Conservation (phyloP, 139 green algal species). For the Haematococcus lacustris region DNA sequence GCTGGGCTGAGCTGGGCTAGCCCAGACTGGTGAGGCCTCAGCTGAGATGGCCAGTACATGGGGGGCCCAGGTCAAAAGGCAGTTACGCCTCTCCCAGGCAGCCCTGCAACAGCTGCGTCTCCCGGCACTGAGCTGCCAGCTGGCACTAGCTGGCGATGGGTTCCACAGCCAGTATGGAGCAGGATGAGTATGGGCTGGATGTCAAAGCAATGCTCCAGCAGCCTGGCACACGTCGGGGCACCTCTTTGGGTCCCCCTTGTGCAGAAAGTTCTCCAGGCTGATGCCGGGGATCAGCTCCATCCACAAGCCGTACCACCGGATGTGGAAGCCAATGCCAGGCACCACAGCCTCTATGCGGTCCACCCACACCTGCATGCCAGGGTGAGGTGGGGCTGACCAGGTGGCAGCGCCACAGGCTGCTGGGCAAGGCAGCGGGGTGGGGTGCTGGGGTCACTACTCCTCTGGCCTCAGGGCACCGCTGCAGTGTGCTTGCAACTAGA, state of each 20-base stretch:
- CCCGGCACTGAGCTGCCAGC: too few relatives aligned
- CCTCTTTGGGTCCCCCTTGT: conserved; percentile 22
- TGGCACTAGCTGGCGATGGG: too few relatives aligned
- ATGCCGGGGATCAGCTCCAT: conserved; percentile 33
- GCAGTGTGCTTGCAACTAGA: neutral
- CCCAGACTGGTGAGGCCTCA: too few relatives aligned
- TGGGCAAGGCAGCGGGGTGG: neutral
- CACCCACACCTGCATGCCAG: conserved; percentile 19
- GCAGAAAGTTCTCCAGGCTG: conserved; percentile 39
- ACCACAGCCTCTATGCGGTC: conserved; percentile 14
- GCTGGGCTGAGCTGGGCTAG: too few relatives aligned
- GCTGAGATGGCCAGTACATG: too few relatives aligned
- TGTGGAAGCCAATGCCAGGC: conserved; percentile 17
- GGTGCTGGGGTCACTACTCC: neutral
- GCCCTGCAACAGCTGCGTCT: too few relatives aligned
- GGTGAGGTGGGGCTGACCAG: neutral
- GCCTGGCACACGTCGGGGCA: too few relatives aligned
- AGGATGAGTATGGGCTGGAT: too few relatives aligned
- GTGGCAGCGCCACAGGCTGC: neutral
- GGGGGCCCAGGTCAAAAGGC: too few relatives aligned
- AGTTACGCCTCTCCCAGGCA: too few relatives aligned
- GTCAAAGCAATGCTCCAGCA: too few relatives aligned
- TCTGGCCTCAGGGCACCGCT: neutral
- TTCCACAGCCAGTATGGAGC: too few relatives aligned
- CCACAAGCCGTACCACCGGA: conserved; percentile 40